Conservation (phyloP, 305 asterid genomes). For the Fraxinus sp. region DNA sequence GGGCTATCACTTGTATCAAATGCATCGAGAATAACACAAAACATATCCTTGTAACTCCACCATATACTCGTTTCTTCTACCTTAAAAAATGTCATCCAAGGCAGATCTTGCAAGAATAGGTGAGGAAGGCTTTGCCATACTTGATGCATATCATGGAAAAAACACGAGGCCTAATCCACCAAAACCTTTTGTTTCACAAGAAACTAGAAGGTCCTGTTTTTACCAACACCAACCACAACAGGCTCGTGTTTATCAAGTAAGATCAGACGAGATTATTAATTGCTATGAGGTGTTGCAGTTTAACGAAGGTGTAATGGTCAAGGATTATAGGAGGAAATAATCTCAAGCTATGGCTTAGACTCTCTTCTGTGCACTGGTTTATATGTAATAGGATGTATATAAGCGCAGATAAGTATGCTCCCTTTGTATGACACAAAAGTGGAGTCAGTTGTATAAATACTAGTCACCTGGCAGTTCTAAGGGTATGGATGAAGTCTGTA, state of each 20-base stretch:
- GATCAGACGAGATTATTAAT: constrained; percentile 22
- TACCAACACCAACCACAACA: constrained; percentile 37
- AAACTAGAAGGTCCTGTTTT: constrained; percentile 22
- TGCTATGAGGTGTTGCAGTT: constrained; percentile 26
- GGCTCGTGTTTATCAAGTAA: constrained; percentile 24
- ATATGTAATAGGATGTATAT: neutral
- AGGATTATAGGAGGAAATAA: constrained; percentile 34
- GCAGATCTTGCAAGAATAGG: constrained; percentile 31
- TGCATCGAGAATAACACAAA: constrained; percentile 14
- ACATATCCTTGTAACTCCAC: neutral
- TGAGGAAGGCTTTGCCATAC: constrained; percentile 32
- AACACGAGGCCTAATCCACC: constrained; percentile 8
- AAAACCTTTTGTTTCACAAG: constrained; percentile 11
- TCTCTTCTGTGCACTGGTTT: neutral
- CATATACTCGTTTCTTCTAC: neutral
- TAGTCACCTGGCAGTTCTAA: neutral
- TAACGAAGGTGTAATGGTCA: constrained; percentile 20
- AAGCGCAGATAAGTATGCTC: constrained; percentile 11
- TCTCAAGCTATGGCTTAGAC: constrained; percentile 22
- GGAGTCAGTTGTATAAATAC: constrained; percentile 18
- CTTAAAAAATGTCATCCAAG: constrained; percentile 21
- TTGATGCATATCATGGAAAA: constrained; percentile 21
- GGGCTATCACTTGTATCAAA: constrained; percentile 4
- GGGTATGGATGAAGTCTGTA: constrained; percentile 22
- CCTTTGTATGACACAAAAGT: constrained; percentile 3